Conservation (phyloP, 1,139 yeast genomes). For the Hyphopichia fennica region DNA sequence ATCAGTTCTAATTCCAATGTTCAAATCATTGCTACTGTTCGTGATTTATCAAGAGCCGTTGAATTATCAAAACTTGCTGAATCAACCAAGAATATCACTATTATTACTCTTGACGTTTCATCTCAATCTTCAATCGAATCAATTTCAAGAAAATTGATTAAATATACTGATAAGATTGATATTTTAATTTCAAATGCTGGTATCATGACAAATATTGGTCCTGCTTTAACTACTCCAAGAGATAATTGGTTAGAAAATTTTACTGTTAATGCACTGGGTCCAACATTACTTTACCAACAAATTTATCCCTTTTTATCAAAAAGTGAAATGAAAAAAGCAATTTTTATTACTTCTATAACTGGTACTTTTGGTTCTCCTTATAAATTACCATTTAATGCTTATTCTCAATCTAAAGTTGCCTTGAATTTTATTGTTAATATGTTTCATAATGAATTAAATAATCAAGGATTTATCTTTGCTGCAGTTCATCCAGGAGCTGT, state of each 20-base stretch:
- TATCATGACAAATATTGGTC: slow-evolving; percentile 1
- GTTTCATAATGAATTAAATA: slow-evolving; percentile 18
- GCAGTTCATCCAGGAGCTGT: slow-evolving; percentile 33
- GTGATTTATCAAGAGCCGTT: slow-evolving; percentile 13
- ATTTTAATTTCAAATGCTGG: slow-evolving; percentile 12
- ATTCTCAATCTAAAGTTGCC: slow-evolving; percentile 30
- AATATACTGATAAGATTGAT: slow-evolving; percentile 10
- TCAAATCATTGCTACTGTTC: slow-evolving; percentile 17
- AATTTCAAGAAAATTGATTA: not conserved
- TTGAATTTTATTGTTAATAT: slow-evolving; percentile 19
- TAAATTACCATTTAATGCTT: slow-evolving; percentile 17
- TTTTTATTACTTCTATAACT: slow-evolving; percentile 18
- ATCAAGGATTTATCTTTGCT: slow-evolving; percentile 21
- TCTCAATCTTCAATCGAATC: slow-evolving; percentile 2
- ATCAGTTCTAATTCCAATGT: slow-evolving; percentile 9
- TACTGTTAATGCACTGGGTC: slow-evolving; percentile 25
- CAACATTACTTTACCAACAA: slow-evolving; percentile 16
- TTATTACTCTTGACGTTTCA: slow-evolving; percentile 7
- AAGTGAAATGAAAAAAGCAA: slow-evolving; percentile 17
- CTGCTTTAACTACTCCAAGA: slow-evolving; percentile 6
- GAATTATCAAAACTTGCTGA: slow-evolving; percentile 12
- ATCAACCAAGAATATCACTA: not conserved
- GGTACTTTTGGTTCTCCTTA: slow-evolving; percentile 18
- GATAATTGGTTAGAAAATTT: slow-evolving; percentile 17
- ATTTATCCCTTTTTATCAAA: slow-evolving; percentile 20